Evolutionary conservation across 352 stramenopile species (phyloP), one percentile per base, ranked within the genome.

Genomic region (Pythium periplocum): DNA sequence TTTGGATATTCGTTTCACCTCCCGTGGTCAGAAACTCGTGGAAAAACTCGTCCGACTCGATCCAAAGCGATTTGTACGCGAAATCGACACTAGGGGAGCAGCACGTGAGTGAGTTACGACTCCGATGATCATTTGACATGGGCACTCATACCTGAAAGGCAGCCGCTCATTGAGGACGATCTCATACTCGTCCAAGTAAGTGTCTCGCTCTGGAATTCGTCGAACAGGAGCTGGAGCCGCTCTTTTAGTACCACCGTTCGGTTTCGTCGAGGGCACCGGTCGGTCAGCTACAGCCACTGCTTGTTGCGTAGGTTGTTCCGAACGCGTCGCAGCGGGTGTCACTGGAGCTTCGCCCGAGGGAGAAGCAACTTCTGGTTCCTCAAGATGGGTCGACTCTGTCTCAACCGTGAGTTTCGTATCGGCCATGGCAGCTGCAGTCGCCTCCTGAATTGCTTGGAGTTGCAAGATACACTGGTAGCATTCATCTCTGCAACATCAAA

Each of bases 401-500:
- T 7, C 38, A 39, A 64, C 59, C n/a, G 47, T 33, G 6, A 33
- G 32, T 31, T 38, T 63, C 26, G 31, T 12, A 31, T 75, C 64
- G 1, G 63, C 66, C 50, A 94, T 56, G 1, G 88, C 53, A 10
- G 68, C 82, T 49, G 73, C 62, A 2, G 82, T 91, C 34, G 80
- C 80, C 51, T 74, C 85, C 53, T 88, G 83, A 40, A 92, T 94
- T 6, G 75, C 77, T 46, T 78, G 71, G 39, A 94, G 55, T 50
- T 93, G 81, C 9, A 80, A 72, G 36, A 93, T 83, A 30, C 77
- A 86, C 57, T 93, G 74, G 42, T 83, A 83, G 39, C 84, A 93
- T 69, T 94, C 84, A 51, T 94, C 84, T 45, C 83, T 93, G 42
- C 45, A 45, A 41, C 51, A 57, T 49, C 38, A 55, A 57, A 38